phyloP scores from a whole-genome alignment of 73 alveolate genomes.

The Stentor coeruleus region DNA sequence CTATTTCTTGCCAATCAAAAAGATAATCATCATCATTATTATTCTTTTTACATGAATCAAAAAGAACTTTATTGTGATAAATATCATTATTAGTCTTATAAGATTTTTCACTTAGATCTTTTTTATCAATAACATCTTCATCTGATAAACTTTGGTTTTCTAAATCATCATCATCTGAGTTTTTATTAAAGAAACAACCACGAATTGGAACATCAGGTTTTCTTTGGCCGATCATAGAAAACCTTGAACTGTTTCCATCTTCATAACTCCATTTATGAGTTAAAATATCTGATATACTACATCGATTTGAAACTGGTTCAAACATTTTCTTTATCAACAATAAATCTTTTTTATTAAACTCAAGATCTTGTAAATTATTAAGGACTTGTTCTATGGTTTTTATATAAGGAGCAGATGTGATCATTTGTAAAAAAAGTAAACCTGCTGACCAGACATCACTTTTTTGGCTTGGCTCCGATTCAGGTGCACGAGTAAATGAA shows the following conservation, averaged over 20 bases:
- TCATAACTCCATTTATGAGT: background rate
- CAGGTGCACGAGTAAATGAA: background rate
- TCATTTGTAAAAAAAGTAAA: too few relatives aligned
- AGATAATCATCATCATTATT: background rate
- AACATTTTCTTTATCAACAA: too few relatives aligned
- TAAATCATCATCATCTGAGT: background rate
- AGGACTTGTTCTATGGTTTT: background rate
- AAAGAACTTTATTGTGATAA: background rate
- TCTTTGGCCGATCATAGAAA: too few relatives aligned
- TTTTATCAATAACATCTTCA: too few relatives aligned
- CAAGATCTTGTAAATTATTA: too few relatives aligned
- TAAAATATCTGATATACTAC: background rate
- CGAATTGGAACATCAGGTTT: background rate
- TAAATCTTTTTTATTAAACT: background rate
- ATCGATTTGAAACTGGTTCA: background rate
- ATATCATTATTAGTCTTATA: background rate
- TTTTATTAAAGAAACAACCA: too few relatives aligned
- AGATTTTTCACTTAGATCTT: background rate
- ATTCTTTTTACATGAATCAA: too few relatives aligned
- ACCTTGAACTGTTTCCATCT: too few relatives aligned
- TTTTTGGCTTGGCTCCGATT: background rate
- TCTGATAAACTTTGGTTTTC: background rate
- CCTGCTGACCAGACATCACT: background rate
- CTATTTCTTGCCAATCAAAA: background rate
- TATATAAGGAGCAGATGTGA: background rate